A percentile compares a stretch with the other conserved stretches of the same genome.
Evolutionary conservation across 2,329 filamentous ascomycete genomes (phyloP).

Genomic region (Cordyceps javanica): DNA sequence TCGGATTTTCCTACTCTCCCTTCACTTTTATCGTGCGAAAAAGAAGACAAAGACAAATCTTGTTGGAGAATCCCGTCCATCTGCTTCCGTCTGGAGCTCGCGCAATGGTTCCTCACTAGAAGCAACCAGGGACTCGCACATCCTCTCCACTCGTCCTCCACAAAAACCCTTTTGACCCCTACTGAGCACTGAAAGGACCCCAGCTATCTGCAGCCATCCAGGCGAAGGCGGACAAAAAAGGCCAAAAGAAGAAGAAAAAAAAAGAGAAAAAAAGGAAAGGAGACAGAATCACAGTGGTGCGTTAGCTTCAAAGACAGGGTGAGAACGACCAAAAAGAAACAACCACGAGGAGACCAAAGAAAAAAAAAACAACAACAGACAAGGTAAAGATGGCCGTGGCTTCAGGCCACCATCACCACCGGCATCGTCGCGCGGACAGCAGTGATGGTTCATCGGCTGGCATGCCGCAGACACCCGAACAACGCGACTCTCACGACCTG

Average conservation of each 20-base stretch:
- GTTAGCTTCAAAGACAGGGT: no score
- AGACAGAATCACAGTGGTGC: neutral
- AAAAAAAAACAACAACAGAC: neutral
- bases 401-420: neutral
- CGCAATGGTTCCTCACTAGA: conserved; percentile 11
- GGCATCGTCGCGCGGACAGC: neutral
- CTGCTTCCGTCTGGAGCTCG: neutral
- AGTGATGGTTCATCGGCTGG: neutral
- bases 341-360: no score
- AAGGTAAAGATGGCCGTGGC: neutral
- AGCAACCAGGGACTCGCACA: neutral
- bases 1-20: neutral
- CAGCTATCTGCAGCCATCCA: neutral
- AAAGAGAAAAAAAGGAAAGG: neutral
- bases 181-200: neutral
- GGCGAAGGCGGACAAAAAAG: neutral
- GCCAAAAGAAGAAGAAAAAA: neutral
- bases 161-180: conserved; percentile 2
- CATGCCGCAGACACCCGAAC: conserved; percentile 2
- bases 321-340: neutral
- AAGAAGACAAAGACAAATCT: no score
- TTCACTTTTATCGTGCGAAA: neutral
- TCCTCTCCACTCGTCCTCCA: conserved; percentile 5
- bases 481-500: conserved; percentile 73
- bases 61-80: neutral